These are phyloP conservation scores for Trichoderma gamsii DNA, from an alignment of 495 filamentous ascomycete species.

Conservation along the genomic window DNA sequence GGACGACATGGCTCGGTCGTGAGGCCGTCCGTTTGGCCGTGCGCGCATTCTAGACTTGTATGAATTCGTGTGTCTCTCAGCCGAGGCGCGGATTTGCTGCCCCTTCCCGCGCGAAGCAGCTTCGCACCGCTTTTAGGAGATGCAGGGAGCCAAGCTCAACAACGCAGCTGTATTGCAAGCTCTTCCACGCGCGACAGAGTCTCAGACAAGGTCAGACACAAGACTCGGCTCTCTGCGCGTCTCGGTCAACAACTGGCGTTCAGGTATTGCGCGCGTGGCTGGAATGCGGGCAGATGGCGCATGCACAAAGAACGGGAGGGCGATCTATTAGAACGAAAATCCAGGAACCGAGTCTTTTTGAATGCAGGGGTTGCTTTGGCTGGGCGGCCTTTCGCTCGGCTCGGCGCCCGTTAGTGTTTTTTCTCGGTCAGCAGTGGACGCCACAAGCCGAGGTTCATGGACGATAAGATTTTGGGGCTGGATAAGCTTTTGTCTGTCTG, in stretches of 20 bases:
- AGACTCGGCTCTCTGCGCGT: background rate
- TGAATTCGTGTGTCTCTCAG: background rate
- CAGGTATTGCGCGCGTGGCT: slow-evolving; percentile 5
- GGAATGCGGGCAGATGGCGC: background rate
- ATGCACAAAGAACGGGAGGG: slow-evolving; percentile 1
- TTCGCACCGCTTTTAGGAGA: background rate
- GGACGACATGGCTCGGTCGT: slow-evolving; percentile 10
- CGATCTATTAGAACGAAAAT: background rate
- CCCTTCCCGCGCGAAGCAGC: background rate
- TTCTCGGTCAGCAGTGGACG: slow-evolving; percentile 1
- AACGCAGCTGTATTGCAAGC: background rate
- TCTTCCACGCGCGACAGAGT: background rate
- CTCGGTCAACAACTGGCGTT: background rate
- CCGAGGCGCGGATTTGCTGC: background rate
- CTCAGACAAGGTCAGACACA: background rate
- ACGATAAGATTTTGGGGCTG: slow-evolving; percentile 1
- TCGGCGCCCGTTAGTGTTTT: slow-evolving; percentile 4
- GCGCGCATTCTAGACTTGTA: background rate
- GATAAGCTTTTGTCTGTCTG: background rate
- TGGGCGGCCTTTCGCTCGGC: slow-evolving; percentile 1
- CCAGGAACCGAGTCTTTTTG: slow-evolving; percentile 10
- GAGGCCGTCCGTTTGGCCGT: background rate
- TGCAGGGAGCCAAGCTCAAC: background rate
- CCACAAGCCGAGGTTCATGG: background rate
- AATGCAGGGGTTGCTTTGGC: background rate